Evolutionary conservation across 305 asterid species (phyloP), one percentile per base, ranked within the genome.

Genomic region (Fraxinus latifolia): DNA sequence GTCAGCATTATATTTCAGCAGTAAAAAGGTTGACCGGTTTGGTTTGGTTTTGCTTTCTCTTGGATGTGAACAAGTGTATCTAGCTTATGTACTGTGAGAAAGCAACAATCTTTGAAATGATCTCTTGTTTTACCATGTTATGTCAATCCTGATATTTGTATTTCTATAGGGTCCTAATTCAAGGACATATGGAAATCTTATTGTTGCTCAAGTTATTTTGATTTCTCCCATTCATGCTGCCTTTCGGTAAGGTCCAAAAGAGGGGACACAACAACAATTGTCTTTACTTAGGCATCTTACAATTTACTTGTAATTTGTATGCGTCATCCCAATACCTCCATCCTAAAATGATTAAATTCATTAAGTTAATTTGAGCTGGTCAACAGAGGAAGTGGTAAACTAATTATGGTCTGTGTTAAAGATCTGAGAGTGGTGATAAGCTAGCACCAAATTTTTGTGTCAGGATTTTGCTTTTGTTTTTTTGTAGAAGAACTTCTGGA

Each of bases 131-230:
- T 79, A 39, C 76, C 39, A 29, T 77, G 31, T 19, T 76, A 65
- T 65, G 53, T 65, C 77, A 71, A 25, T 80, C 17, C 25, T 76
- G 79, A 74, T 67, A 12, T 68, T 33, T 82, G 72, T 58, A 68
- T 68, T 76, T 77, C 11, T 27, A 47, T 37, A 34, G 76, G 34
- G 23, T 44, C 31, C 3, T 37, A 79, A 70, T 23, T 36, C 9
- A 37, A 62, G 53, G 42, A 68, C 37, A 77, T 71, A 58, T 34
- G 17, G 73, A 8, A 37, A 8, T 29, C 36, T 74, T 32, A n/a
- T 55, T 33, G 9, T 17, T 19, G 27, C 33, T 44, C 25, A 7
- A 44, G 33, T 44, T 68, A 27, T 29, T 68, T 68, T 68, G 21
- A 8, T 4, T 47, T 72, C 80, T 47, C 27, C 15, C 75, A 11